Conservation (phyloP, 2,329 filamentous ascomycete genomes). For the Aspergillus ruber region DNA sequence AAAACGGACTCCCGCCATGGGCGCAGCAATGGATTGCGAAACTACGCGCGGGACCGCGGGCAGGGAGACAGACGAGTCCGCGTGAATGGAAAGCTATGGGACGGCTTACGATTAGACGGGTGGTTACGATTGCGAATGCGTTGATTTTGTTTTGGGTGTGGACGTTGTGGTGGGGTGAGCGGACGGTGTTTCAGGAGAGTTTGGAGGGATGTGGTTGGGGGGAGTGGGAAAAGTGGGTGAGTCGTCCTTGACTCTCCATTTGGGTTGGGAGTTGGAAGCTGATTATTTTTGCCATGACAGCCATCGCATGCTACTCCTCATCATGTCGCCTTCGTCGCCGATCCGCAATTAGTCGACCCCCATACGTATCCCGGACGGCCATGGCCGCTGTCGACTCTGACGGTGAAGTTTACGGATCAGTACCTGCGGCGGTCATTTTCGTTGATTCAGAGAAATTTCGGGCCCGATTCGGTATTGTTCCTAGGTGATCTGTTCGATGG, state of each 20-base stretch:
- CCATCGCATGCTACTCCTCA: slow-evolving; percentile 72
- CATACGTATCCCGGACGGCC: slow-evolving; percentile 87
- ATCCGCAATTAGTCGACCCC: slow-evolving; percentile 87
- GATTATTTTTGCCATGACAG: slow-evolving; percentile 40
- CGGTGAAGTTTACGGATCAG: slow-evolving; percentile 73
- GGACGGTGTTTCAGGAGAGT: slow-evolving; percentile 65
- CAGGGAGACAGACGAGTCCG: background rate
- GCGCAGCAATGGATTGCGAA: slow-evolving; percentile 18
- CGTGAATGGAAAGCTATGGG: background rate
- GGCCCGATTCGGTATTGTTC: slow-evolving; percentile 85
- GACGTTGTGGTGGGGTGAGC: slow-evolving; percentile 77
- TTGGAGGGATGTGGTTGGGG: slow-evolving; percentile 73
- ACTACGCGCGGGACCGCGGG: background rate
- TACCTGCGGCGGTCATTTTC: slow-evolving; percentile 79
- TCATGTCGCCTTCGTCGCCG: slow-evolving; percentile 75
- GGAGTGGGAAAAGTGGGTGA: slow-evolving; percentile 88
- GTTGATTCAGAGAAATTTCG: slow-evolving; percentile 66
- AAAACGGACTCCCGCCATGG: slow-evolving; percentile 14
- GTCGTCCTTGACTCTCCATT: slow-evolving; percentile 12
- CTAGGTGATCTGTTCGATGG: slow-evolving; percentile 94
- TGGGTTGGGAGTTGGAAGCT: background rate
- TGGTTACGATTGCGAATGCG: slow-evolving; percentile 52
- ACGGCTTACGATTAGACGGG: slow-evolving; percentile 2
- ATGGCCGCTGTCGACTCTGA: slow-evolving; percentile 62
- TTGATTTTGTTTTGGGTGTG: slow-evolving; percentile 69